A percentile compares a stretch with the other conserved stretches of the same genome.
These are phyloP conservation scores for Paraconiothyrium brasiliense DNA, from an alignment of 2,329 filamentous ascomycete species.

Conservation along the genomic window DNA sequence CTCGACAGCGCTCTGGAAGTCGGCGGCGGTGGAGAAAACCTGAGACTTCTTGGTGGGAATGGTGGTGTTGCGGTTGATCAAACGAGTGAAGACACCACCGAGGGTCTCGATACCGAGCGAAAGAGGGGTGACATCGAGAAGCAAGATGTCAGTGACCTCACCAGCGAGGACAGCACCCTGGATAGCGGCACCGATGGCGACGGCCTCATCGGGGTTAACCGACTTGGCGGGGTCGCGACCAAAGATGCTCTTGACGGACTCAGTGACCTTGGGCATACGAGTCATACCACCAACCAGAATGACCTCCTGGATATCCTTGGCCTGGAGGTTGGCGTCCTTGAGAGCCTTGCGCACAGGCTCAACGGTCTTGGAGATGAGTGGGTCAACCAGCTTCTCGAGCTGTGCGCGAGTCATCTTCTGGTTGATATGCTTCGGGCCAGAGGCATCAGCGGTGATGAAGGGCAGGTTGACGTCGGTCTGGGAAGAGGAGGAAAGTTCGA, in stretches of 20 bases:
- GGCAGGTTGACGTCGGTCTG: constrained; percentile 98
- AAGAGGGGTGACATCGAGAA: constrained; percentile 94
- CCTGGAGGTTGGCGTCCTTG: constrained; percentile 90
- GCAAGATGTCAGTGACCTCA: constrained; percentile 94
- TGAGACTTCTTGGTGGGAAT: constrained; percentile 99
- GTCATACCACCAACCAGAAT: constrained; percentile 99
- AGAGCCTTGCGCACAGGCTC: constrained; percentile 96
- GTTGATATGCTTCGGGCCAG: constrained; percentile 98
- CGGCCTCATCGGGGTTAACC: constrained; percentile 97
- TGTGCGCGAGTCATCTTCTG: constrained; percentile 90
- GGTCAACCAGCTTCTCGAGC: constrained; percentile 92
- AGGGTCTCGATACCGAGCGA: constrained; percentile 99
- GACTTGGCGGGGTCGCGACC: constrained; percentile 97
- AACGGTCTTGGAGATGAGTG: constrained; percentile 84
- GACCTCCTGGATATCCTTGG: constrained; percentile 96
- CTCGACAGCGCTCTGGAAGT: constrained; percentile 98
- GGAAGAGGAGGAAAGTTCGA: constrained; percentile 92
- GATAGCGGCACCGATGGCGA: constrained; percentile 95
- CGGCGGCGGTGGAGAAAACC: constrained; percentile 95
- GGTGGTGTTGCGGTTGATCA: constrained; percentile 99
- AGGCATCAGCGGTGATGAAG: constrained; percentile 96
- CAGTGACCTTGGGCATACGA: constrained; percentile 97
- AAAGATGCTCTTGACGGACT: constrained; percentile 97
- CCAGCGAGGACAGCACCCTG: constrained; percentile 96
- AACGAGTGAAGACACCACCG: constrained; percentile 94